Evolutionary conservation across 192 early-diverging fungal species (phyloP).

Genomic region (Backusella westeae): DNA sequence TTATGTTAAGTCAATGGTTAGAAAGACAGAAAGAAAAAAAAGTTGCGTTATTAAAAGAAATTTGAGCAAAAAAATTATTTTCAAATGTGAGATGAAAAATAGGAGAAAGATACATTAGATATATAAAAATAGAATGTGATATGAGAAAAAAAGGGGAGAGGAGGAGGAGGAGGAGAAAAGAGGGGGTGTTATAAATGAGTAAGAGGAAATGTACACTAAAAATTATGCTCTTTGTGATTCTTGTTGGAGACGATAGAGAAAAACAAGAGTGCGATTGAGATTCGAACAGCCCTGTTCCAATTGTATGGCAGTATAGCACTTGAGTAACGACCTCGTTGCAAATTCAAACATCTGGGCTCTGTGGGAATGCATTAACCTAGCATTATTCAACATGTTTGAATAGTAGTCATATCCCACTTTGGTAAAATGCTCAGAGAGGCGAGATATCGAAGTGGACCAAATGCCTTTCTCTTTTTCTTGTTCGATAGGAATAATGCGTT

Average conservation of each 20-base stretch:
- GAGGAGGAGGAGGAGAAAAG: background rate
- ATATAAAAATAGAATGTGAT: background rate
- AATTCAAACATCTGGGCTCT: constrained; percentile 15
- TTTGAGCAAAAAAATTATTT: background rate
- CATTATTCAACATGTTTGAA: constrained; percentile 20
- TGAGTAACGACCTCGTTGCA: constrained; percentile 4
- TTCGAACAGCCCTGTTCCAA: constrained; percentile 18
- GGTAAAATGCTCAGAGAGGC: constrained; percentile 15
- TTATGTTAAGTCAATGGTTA: background rate
- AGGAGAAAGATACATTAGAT: constrained; percentile 4
- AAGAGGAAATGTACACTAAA: background rate
- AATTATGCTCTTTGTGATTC: constrained; percentile 4
- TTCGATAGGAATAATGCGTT: background rate
- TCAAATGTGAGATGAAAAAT: background rate
- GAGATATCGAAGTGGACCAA: constrained; percentile 17
- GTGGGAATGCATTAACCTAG: constrained; percentile 18
- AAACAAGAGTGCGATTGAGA: background rate
- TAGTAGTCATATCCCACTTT: constrained; percentile 21
- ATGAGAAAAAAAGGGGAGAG: background rate
- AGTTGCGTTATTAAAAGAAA: background rate
- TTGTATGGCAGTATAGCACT: constrained; percentile 15
- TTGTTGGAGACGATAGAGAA: constrained; percentile 5
- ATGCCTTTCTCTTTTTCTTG: background rate
- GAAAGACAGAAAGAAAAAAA: background rate
- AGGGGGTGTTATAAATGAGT: background rate